Evolutionary conservation across 2,329 filamentous ascomycete genomes (phyloP).

Genomic region (Aspergillus intermedius): DNA sequence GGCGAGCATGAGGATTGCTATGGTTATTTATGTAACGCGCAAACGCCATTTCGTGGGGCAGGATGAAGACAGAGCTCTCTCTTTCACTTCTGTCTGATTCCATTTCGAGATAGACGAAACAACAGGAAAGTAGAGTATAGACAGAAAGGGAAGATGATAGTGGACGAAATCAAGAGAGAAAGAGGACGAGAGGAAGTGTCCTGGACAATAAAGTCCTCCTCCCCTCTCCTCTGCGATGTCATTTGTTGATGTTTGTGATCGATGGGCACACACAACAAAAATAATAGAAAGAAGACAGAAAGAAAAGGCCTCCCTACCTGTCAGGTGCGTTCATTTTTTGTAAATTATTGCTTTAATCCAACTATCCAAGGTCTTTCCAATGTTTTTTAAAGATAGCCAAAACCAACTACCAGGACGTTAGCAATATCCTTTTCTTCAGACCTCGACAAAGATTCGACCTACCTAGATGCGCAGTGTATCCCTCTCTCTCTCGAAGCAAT

Average conservation of each 20-base stretch:
- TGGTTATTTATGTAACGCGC: slow-evolving; percentile 10
- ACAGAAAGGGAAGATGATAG: not conserved
- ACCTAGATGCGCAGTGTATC: not conserved
- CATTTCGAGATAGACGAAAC: not conserved
- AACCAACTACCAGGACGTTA: not conserved
- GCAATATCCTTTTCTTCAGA: not conserved
- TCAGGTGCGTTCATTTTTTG: slow-evolving; percentile 45
- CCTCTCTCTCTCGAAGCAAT: too few relatives aligned
- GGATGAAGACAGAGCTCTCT: slow-evolving; percentile 6
- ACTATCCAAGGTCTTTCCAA: not conserved
- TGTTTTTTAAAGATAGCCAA: not conserved
- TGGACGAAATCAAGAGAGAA: not conserved
- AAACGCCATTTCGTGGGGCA: slow-evolving; percentile 13
- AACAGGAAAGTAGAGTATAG: not conserved
- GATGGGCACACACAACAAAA: not conserved
- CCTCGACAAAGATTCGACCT: not conserved
- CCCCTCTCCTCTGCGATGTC: not conserved
- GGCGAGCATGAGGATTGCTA: slow-evolving; percentile 10
- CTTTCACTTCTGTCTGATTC: slow-evolving; percentile 5
- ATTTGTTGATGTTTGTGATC: not conserved
- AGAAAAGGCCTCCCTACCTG: slow-evolving; percentile 29
- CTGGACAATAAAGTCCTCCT: not conserved
- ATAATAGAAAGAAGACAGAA: not conserved
- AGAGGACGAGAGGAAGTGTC: not conserved
- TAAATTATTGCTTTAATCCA: slow-evolving; percentile 1